Evolutionary conservation across 1,139 yeast species (phyloP).

Genomic region (Nakaseomyces delphensis): DNA sequence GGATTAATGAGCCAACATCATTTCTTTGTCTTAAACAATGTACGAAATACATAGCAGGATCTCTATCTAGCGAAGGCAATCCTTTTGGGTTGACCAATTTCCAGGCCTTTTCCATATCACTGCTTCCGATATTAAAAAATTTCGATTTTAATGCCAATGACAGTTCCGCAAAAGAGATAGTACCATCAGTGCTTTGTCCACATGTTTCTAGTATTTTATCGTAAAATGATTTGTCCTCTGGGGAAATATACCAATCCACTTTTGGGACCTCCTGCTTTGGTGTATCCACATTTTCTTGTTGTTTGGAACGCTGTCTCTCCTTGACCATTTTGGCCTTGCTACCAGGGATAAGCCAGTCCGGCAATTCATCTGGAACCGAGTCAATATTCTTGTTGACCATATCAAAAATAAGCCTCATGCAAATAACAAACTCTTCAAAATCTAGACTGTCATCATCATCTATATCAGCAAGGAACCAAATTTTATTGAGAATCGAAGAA

Average conservation of each 20-base stretch:
- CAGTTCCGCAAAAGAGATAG: slow-evolving; percentile 67
- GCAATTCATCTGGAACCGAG: slow-evolving; percentile 61
- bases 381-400: slow-evolving; percentile 66
- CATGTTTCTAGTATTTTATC: slow-evolving; percentile 63
- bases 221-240: slow-evolving; percentile 70
- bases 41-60: slow-evolving; percentile 79
- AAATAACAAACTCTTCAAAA: slow-evolving; percentile 94
- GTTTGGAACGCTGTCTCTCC: slow-evolving; percentile 47
- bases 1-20: slow-evolving; percentile 69
- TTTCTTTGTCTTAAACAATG: slow-evolving; percentile 89
- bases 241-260: slow-evolving; percentile 95
- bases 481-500: slow-evolving; percentile 63
- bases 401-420: slow-evolving; percentile 92
- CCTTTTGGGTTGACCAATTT: slow-evolving; percentile 86
- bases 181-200: slow-evolving; percentile 56
- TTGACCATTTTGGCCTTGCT: slow-evolving; percentile 69
- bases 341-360: slow-evolving; percentile 88
- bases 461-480: slow-evolving; percentile 91
- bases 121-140: slow-evolving; percentile 62
- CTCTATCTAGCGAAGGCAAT: slow-evolving; percentile 81
- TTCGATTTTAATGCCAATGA: slow-evolving; percentile 54
- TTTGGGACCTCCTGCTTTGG: slow-evolving; percentile 31
- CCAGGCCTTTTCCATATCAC: slow-evolving; percentile 93
- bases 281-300: slow-evolving; percentile 29
- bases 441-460: slow-evolving; percentile 87